Conservation (phyloP, 345 rosid species). For the Melaleuca alternifolia region DNA sequence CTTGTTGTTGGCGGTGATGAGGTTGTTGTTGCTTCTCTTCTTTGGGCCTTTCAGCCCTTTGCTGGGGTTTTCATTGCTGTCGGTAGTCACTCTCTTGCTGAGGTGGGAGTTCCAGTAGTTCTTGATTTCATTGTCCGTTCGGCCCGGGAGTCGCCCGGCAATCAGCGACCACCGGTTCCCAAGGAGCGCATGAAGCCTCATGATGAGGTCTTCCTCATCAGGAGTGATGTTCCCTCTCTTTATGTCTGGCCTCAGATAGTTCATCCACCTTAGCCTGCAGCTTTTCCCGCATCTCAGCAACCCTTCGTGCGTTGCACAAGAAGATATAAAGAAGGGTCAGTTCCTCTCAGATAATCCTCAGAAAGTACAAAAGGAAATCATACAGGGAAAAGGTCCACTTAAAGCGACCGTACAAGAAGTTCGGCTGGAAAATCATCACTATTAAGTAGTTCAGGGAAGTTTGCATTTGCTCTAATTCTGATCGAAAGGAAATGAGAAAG, state of each 20-base stretch:
- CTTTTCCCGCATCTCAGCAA: conserved; percentile 43
- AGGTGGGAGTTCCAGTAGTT: conserved; percentile 42
- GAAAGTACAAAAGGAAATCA: background rate
- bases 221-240: conserved; percentile 39
- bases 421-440: background rate
- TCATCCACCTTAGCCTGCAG: conserved; percentile 44
- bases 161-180: conserved; percentile 43
- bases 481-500: background rate
- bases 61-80: background rate
- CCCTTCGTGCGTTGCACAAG: conserved; percentile 1
- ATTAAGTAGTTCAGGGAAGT: background rate
- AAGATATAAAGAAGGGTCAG: background rate
- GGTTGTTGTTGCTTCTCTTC: background rate
- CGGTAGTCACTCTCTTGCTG: conserved; percentile 6
- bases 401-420: background rate
- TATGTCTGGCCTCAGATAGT: conserved; percentile 37
- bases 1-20: background rate
- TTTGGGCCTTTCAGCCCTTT: background rate
- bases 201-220: conserved; percentile 40
- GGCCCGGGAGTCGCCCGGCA: conserved; percentile 27
- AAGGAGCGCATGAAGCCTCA: conserved; percentile 32
- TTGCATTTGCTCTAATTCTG: background rate
- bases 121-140: conserved; percentile 47
- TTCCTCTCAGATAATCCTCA: background rate
- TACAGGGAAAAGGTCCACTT: background rate